These are phyloP conservation scores for Tylopilus balloui DNA, from an alignment of 768 basidiomycete genomes.

Conservation along the genomic window DNA sequence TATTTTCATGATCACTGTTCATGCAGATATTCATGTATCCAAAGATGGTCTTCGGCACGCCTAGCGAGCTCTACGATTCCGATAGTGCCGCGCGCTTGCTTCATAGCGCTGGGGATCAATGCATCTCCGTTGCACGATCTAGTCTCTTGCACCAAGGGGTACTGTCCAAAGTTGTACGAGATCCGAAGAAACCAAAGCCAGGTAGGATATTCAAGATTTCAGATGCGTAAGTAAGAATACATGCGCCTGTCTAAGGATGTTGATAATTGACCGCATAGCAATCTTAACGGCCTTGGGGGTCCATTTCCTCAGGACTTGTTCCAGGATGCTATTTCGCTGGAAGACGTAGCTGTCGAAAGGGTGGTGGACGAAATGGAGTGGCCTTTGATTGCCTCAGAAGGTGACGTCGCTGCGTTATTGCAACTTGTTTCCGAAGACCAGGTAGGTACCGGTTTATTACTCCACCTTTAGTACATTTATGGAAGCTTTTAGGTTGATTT, in stretches of 20 bases:
- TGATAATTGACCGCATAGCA: slow-evolving; percentile 37
- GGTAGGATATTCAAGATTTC: slow-evolving; percentile 76
- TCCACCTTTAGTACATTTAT: background rate
- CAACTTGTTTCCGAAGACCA: slow-evolving; percentile 80
- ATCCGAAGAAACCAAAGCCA: slow-evolving; percentile 58
- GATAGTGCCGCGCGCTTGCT: slow-evolving; percentile 57
- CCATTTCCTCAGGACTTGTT: slow-evolving; percentile 59
- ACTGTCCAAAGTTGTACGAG: slow-evolving; percentile 61
- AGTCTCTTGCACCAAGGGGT: slow-evolving; percentile 62
- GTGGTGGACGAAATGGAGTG: slow-evolving; percentile 66
- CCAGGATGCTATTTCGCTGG: slow-evolving; percentile 64
- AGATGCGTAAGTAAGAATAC: slow-evolving; percentile 45
- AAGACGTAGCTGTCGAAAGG: slow-evolving; percentile 48
- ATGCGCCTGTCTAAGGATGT: background rate
- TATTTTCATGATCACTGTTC: background rate
- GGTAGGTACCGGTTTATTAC: slow-evolving; percentile 35
- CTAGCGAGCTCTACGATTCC: slow-evolving; percentile 62
- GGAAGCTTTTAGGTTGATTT: slow-evolving; percentile 58
- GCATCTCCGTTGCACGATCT: slow-evolving; percentile 52
- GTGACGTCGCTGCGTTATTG: slow-evolving; percentile 72
- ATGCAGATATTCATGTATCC: background rate
- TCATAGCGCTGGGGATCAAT: slow-evolving; percentile 49
- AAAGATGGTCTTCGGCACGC: slow-evolving; percentile 76
- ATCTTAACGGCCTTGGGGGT: slow-evolving; percentile 65
- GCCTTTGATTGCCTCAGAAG: slow-evolving; percentile 75